Conservation (phyloP, 1,284 basidiomycete genomes). For the Phylloboletellus chloephorus region DNA sequence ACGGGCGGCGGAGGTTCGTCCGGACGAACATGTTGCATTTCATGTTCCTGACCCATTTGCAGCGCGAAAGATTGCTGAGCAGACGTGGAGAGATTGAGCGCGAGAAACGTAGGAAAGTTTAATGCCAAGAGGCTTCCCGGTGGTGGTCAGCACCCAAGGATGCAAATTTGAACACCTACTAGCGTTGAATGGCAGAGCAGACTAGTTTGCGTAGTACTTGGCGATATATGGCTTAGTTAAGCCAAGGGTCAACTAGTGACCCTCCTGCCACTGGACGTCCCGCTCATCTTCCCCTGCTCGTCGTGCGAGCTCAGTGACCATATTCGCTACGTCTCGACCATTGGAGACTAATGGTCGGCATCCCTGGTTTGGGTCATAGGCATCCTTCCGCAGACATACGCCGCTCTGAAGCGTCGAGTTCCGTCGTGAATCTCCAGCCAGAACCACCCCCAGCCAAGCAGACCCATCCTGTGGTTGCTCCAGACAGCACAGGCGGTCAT, state of each 20-base stretch:
- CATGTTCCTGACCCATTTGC: conserved; percentile 11
- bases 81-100: conserved; percentile 58
- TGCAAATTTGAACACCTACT: too few species aligned
- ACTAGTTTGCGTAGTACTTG: too few species aligned
- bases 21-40: neutral
- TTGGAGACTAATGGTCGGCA: conserved; percentile 34
- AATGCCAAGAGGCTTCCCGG: too few species aligned
- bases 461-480: neutral
- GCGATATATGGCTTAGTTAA: conserved; percentile 15
- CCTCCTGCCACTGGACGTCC: too few species aligned
- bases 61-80: conserved; percentile 60
- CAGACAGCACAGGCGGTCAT: conserved; percentile 4
- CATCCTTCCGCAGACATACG: conserved; percentile 18
- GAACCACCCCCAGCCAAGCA: conserved; percentile 5
- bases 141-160: too few species aligned
- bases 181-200: too few species aligned
- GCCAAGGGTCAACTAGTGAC: conserved; percentile 9
- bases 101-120: conserved; percentile 45
- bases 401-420: conserved; percentile 12
- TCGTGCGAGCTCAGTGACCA: neutral
- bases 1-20: conserved; percentile 73
- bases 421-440: conserved; percentile 10
- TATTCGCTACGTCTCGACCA: neutral
- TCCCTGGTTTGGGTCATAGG: conserved; percentile 31
- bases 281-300: neutral